A percentile compares a stretch with the other conserved stretches of the same genome.
Conservation (phyloP, 108 stramenopile species). For the Nitzschia sp. region DNA sequence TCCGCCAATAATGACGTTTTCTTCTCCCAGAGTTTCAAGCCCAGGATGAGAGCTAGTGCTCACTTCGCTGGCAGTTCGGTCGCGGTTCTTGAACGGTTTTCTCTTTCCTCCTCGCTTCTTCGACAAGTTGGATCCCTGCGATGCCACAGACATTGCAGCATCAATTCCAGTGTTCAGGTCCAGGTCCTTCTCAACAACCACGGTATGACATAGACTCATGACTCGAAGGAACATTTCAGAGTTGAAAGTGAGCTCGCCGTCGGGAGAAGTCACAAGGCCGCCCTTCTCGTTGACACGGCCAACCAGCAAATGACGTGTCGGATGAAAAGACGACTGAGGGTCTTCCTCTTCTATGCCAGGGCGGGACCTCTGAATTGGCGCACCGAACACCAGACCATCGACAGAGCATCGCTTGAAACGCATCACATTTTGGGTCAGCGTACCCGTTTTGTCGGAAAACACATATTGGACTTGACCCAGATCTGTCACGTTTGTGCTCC, state of each 20-base stretch:
- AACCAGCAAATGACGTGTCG: constrained; percentile 62
- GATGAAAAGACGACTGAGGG: constrained; percentile 41
- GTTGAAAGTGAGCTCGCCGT: constrained; percentile 65
- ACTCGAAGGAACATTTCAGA: constrained; percentile 90
- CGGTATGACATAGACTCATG: constrained; percentile 92
- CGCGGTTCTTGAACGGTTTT: constrained; percentile 8
- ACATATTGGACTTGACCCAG: constrained; percentile 95
- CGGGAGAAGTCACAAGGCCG: not conserved
- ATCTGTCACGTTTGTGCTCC: constrained; percentile 89
- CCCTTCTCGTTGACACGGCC: constrained; percentile 24
- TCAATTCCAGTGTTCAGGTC: constrained; percentile 42
- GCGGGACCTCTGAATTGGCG: constrained; percentile 67
- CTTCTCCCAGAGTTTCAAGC: constrained; percentile 14
- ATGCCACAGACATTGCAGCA: constrained; percentile 8
- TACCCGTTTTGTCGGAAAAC: constrained; percentile 97
- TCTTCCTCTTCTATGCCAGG: constrained; percentile 30
- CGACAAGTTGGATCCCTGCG: constrained; percentile 9
- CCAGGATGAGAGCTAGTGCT: not conserved
- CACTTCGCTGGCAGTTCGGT: constrained; percentile 21
- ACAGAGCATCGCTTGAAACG: constrained; percentile 95
- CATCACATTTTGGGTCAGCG: constrained; percentile 98
- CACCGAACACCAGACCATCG: constrained; percentile 85
- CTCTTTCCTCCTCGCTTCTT: not conserved
- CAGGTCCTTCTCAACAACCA: constrained; percentile 87
- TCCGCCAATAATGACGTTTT: constrained; percentile 5